Percentiles rank a stretch among this genome's conserved stretches.
phyloP scores from a whole-genome alignment of 805 yeast species.

The Torulaspora delbrueckii region DNA sequence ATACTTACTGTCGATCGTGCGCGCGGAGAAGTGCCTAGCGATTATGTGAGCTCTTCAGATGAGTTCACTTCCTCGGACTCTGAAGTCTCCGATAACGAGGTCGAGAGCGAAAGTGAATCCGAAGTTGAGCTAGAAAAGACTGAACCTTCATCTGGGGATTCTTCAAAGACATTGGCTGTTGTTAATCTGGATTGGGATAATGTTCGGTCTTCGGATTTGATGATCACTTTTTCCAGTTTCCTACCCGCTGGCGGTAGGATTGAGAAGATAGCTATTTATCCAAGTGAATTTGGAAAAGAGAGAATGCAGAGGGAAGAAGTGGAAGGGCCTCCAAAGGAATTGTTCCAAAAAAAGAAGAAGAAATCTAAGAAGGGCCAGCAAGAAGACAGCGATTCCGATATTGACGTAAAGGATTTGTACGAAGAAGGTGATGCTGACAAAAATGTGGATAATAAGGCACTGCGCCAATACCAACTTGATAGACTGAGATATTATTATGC shows the following conservation, averaged over 20 bases:
- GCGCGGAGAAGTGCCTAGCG: conserved; percentile 58
- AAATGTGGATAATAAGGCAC: conserved; percentile 77
- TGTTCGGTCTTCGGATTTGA: conserved; percentile 75
- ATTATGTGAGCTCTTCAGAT: conserved; percentile 40
- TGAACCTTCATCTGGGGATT: conserved; percentile 82
- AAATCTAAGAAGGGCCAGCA: conserved; percentile 35
- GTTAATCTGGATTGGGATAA: conserved; percentile 98
- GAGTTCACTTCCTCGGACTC: conserved; percentile 45
- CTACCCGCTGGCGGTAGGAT: conserved; percentile 72
- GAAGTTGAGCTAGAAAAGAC: conserved; percentile 52
- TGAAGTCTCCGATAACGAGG: conserved; percentile 41
- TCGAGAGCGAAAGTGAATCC: conserved; percentile 46
- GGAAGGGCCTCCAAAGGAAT: conserved; percentile 88
- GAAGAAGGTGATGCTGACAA: conserved; percentile 77
- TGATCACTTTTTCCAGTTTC: conserved; percentile 85
- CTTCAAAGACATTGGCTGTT: conserved; percentile 75
- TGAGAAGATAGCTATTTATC: conserved; percentile 64
- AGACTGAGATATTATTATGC: conserved; percentile 92
- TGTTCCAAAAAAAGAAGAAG: conserved; percentile 52
- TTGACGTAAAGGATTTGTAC: conserved; percentile 64
- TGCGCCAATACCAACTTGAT: conserved; percentile 88
- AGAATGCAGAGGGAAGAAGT: conserved; percentile 83
- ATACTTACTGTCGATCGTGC: conserved; percentile 47
- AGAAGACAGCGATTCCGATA: conserved; percentile 48
- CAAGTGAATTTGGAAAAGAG: conserved; percentile 90